Percentiles rank a stretch among this genome's conserved stretches.
phyloP scores from a whole-genome alignment of 768 basidiomycete genomes.

The Termitomyces sp. region DNA sequence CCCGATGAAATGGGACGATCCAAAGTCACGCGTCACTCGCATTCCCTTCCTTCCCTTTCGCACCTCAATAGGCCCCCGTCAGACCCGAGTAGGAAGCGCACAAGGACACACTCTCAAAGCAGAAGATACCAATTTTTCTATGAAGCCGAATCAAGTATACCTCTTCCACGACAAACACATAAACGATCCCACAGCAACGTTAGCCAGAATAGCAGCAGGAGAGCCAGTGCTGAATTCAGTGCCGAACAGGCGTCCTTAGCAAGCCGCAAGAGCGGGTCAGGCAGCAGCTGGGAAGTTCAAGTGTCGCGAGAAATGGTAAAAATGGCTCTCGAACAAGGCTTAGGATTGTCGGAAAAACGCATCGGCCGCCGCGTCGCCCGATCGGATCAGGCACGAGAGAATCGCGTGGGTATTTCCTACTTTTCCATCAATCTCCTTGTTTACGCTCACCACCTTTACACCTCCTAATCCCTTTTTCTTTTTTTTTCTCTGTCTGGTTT shows the following conservation, averaged over 20 bases:
- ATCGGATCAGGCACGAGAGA: conserved; percentile 35
- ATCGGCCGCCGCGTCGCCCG: conserved; percentile 15
- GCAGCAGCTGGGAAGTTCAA: conserved; percentile 49
- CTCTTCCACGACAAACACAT: conserved; percentile 13
- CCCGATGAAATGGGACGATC: neutral
- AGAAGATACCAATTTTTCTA: conserved; percentile 7
- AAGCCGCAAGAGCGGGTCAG: conserved; percentile 23
- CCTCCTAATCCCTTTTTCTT: conserved; percentile 24
- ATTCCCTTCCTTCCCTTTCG: conserved; percentile 18
- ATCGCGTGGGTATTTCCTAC: conserved; percentile 31
- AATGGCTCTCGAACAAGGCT: conserved; percentile 33
- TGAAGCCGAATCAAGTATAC: conserved; percentile 5
- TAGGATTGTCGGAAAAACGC: conserved; percentile 9
- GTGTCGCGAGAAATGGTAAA: conserved; percentile 53
- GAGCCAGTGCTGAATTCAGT: conserved; percentile 56
- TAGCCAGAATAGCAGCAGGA: conserved; percentile 32
- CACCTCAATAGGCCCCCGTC: conserved; percentile 9
- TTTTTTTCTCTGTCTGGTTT: conserved; percentile 18
- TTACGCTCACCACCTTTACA: conserved; percentile 18
- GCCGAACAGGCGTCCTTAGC: conserved; percentile 38
- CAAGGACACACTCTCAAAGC: conserved; percentile 13
- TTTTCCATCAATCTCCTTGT: conserved; percentile 13
- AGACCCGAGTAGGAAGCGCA: conserved; percentile 5
- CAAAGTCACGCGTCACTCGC: conserved; percentile 15
- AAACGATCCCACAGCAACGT: conserved; percentile 27